Evolutionary conservation across 2,329 filamentous ascomycete species (phyloP), one percentile per base, ranked within the genome.

Genomic region (Juglanconis sp.): DNA sequence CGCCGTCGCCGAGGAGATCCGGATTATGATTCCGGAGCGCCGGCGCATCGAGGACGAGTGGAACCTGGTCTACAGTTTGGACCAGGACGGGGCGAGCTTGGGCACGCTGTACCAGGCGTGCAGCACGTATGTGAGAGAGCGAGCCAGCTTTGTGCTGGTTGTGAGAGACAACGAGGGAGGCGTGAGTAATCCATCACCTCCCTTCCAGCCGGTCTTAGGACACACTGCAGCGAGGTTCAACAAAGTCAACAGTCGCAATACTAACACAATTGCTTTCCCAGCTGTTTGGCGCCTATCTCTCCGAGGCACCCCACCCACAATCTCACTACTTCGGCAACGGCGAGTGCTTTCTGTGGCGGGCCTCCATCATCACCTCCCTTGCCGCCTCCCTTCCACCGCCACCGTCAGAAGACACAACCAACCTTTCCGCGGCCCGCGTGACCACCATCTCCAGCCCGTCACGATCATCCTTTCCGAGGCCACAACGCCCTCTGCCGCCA

Each of bases 251-350:
- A 38, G 11, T 15, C 38, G 40, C 34, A 15, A 24, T 24, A 40
- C 50, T 47, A 24, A 35, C 7, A 8, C 15, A 31, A 38, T 17
- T 13, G 15, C 15, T 53, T 13, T 15, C 17, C 3, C 64, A 88
- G 84, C 83, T 92, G 47, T 99, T 99, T 72, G 95, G 95, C 70
- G 93, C 93, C 56, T 98, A 98, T 73, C 85, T 98, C 57, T 96
- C 92, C 56, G 94, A 99, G 72, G 82, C 90, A 54, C 93, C 94
- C 10, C 90, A 89, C 67, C 91, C 92, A 0, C 80, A 86, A 1
- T 77, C 91, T 2, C 90, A 93, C 65, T 99, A 96, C 79, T 99
- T 91, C 73, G 95, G 95, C 69, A 97, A 92, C 11, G 95, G 95
- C 68, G 95, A 99, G 75, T 98, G 94, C 75, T 99, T 96, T 74